Base-by-base conservation (phyloP, 257 asterid genomes). In the Mentha longifolia region DNA sequence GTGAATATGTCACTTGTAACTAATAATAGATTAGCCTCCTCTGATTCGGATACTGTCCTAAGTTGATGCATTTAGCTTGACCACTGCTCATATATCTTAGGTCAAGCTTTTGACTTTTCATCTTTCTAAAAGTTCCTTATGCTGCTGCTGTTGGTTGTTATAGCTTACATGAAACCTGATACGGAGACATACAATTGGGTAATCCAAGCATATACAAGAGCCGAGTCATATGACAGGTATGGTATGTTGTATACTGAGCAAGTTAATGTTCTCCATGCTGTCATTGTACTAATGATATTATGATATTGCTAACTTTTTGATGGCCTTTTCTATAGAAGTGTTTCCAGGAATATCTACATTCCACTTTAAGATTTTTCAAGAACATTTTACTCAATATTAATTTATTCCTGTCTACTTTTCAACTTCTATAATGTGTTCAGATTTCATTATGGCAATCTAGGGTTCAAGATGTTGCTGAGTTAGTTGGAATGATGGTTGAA, bases 401-500 rank as follows among this genome's bases (percentile, higher is more conserved):
- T 61, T 67, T 46, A 71, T 74, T 61, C 68, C 30, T 71, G 25
- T 78, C 65, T 59, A 47, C 65, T 65, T 63, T 51, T 42, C 72
- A 52, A 46, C 70, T 62, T 66, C 61, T 50, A 22, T 37, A 75
- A 75, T 47, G 58, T 74, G 68, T 51, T 72, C 28, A 73, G 68
- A 65, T 68, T 78, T 65, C 72, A 51, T 65, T 72, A 3, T 76
- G 73, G 64, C 41, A 61, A 80, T 77, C 55, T 78, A 91, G 98
- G 92, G 97, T 94, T 78, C 97, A 94, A 84, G 99, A 94, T 82
- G 99, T 94, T 79, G 99, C 98, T 28, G 99, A 94, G 80, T 82
- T 94, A 72, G 92, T 91, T 41, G 99, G 99, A 68, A 94, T 94
- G 99, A 91, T 94, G 99, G 96, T 94, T 77, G 98, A 94, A 84